phyloP scores from a whole-genome alignment of 202 grass and related monocot genomes.

The Elaeis oleifera region DNA sequence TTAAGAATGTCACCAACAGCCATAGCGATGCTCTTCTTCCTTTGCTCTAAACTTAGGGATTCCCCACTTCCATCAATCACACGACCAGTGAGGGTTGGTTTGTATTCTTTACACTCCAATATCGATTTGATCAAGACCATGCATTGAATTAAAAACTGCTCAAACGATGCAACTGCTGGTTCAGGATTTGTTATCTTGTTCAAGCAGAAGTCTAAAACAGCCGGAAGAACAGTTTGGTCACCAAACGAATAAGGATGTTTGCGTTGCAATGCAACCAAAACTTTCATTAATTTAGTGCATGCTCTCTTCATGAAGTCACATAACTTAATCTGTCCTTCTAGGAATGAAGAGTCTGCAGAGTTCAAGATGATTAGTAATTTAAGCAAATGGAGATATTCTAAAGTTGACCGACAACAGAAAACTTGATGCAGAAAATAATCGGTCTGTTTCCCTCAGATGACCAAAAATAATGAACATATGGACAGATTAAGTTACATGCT shows the following conservation, averaged over 20 bases:
- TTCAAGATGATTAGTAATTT: slow-evolving; percentile 9
- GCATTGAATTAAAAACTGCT: slow-evolving; percentile 88
- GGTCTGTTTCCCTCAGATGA: too few relatives aligned
- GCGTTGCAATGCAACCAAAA: slow-evolving; percentile 56
- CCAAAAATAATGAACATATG: too few relatives aligned
- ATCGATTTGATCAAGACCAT: slow-evolving; percentile 90
- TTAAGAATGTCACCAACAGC: slow-evolving; percentile 73
- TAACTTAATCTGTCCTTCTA: slow-evolving; percentile 65
- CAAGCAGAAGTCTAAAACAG: slow-evolving; percentile 65
- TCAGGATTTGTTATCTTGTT: slow-evolving; percentile 89
- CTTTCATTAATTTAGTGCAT: slow-evolving; percentile 95
- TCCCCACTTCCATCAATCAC: slow-evolving; percentile 53
- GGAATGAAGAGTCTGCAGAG: slow-evolving; percentile 60
- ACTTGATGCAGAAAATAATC: too few relatives aligned
- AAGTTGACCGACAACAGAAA: too few relatives aligned
- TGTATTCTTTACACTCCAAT: slow-evolving; percentile 93
- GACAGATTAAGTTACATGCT: too few relatives aligned
- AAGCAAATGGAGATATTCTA: too few relatives aligned
- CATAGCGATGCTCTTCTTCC: slow-evolving; percentile 65
- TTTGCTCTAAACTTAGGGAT: slow-evolving; percentile 68
- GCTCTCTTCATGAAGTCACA: slow-evolving; percentile 76
- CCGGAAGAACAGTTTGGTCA: slow-evolving; percentile 63
- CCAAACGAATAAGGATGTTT: slow-evolving; percentile 94
- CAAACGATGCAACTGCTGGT: slow-evolving; percentile 52
- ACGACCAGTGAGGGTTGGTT: slow-evolving; percentile 56